A percentile compares a stretch with the other conserved stretches of the same genome.
Conservation (phyloP, 2,329 filamentous ascomycete genomes). For the Aspergillus piperis region DNA sequence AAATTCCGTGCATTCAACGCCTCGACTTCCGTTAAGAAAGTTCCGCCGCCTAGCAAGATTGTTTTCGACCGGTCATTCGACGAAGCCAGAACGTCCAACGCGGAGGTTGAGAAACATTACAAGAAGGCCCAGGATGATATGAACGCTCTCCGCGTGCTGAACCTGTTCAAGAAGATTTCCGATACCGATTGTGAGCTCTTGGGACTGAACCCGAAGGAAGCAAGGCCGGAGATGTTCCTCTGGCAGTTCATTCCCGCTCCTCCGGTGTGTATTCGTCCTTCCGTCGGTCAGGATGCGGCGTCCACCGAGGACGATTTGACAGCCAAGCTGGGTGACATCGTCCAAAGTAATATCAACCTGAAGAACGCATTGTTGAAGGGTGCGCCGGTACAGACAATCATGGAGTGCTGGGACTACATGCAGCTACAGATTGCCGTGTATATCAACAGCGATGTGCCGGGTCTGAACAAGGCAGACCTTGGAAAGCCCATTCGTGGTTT, state of each 20-base stretch:
- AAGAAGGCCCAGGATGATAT: constrained; percentile 93
- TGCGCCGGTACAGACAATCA: constrained; percentile 81
- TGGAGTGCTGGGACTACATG: constrained; percentile 98
- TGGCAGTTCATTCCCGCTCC: constrained; percentile 96
- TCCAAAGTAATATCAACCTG: constrained; percentile 87
- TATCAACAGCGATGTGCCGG: constrained; percentile 94
- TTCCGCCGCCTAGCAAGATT: constrained; percentile 76
- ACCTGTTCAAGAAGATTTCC: constrained; percentile 86
- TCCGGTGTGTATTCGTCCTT: constrained; percentile 90
- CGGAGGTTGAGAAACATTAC: constrained; percentile 85
- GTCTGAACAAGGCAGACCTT: constrained; percentile 82
- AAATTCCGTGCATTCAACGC: constrained; percentile 87
- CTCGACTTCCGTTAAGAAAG: constrained; percentile 83
- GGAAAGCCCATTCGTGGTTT: constrained; percentile 91
- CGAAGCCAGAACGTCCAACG: constrained; percentile 73
- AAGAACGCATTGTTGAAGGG: constrained; percentile 80
- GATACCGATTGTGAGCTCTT: constrained; percentile 86
- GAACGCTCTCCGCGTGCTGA: constrained; percentile 83
- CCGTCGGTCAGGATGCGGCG: constrained; percentile 86
- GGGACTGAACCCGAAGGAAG: constrained; percentile 81
- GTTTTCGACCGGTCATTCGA: constrained; percentile 84
- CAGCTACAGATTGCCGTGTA: constrained; percentile 96
- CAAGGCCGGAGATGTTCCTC: constrained; percentile 92
- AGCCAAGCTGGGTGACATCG: constrained; percentile 93
- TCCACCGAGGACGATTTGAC: constrained; percentile 97